Percentiles rank a stretch among this genome's conserved stretches.
These are phyloP conservation scores for Aspergillus sclerotialis DNA, from an alignment of 2,329 filamentous ascomycete species.

Conservation along the genomic window DNA sequence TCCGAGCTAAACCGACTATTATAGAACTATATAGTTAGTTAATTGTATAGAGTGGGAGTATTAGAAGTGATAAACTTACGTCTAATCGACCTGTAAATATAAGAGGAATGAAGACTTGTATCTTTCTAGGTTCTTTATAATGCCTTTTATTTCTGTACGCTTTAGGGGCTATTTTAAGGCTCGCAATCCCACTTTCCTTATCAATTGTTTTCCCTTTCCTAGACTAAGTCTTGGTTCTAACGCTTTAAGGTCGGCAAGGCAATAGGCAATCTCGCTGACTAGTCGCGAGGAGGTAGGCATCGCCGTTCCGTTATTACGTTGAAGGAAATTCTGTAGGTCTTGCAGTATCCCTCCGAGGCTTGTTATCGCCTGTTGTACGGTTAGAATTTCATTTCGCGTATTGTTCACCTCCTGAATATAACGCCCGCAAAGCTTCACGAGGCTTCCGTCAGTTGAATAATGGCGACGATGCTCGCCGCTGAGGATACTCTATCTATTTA, in stretches of 20 bases:
- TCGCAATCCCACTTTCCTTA: constrained; percentile 17
- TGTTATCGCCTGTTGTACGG: constrained; percentile 7
- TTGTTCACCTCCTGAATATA: constrained; percentile 16
- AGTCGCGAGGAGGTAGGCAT: constrained; percentile 1
- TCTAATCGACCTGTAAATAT: constrained; percentile 20
- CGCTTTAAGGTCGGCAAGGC: constrained; percentile 3
- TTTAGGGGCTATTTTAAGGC: constrained; percentile 25
- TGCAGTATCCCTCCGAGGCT: constrained; percentile 9
- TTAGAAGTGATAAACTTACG: constrained; percentile 12
- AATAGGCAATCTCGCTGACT: constrained; percentile 2
- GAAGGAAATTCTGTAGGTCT: constrained; percentile 9
- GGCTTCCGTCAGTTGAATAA: constrained; percentile 15
- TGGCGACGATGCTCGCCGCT: constrained; percentile 16
- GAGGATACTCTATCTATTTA: constrained; percentile 7
- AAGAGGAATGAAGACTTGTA: constrained; percentile 18
- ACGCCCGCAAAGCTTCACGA: constrained; percentile 13
- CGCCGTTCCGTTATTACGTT: constrained; percentile 3
- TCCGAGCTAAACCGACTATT: constrained; percentile 1
- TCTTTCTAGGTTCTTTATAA: constrained; percentile 12
- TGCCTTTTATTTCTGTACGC: constrained; percentile 14
- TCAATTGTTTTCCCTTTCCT: constrained; percentile 6
- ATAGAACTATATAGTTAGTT: constrained; percentile 4
- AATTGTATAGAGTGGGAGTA: constrained; percentile 4
- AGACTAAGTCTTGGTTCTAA: constrained; percentile 10
- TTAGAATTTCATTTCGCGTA: constrained; percentile 16